phyloP scores from a whole-genome alignment of 2,329 filamentous ascomycete species.

The Neonectria neomacrospora region DNA sequence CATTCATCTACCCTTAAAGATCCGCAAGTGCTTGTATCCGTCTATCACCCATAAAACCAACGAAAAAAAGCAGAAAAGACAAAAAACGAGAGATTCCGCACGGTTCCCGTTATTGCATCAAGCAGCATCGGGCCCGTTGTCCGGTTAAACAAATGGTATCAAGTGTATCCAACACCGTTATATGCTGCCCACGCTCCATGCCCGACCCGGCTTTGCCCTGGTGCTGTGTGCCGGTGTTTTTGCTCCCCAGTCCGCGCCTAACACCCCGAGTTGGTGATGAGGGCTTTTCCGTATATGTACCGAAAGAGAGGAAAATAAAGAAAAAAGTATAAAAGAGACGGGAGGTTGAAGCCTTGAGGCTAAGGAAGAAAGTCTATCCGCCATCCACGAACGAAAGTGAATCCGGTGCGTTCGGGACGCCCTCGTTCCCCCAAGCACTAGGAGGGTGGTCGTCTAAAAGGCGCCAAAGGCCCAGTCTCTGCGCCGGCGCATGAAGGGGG shows the following conservation, averaged over 20 bases:
- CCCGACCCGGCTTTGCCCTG: conserved; percentile 17
- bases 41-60: conserved; percentile 21
- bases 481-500: conserved; percentile 39
- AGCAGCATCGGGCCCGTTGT: conserved; percentile 10
- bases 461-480: conserved; percentile 41
- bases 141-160: conserved; percentile 40
- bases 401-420: not conserved
- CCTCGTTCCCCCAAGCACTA: not conserved
- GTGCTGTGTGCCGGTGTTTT: conserved; percentile 2
- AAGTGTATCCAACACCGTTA: conserved; percentile 45
- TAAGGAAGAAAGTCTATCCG: not conserved
- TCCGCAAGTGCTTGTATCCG: conserved; percentile 27
- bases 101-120: conserved; percentile 9
- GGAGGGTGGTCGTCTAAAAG: conserved; percentile 25
- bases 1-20: conserved; percentile 9
- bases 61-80: conserved; percentile 24
- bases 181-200: conserved; percentile 39
- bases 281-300: conserved; percentile 32
- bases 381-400: not conserved
- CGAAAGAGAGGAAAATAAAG: conserved; percentile 28
- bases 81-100: conserved; percentile 4
- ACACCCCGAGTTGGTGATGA: conserved; percentile 13
- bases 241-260: conserved; percentile 11
- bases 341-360: conserved; percentile 24
- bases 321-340: conserved; percentile 27